Percentiles rank a stretch among this genome's conserved stretches.
phyloP scores from a whole-genome alignment of 1,139 yeast species.

The Blastobotrys persicus region DNA sequence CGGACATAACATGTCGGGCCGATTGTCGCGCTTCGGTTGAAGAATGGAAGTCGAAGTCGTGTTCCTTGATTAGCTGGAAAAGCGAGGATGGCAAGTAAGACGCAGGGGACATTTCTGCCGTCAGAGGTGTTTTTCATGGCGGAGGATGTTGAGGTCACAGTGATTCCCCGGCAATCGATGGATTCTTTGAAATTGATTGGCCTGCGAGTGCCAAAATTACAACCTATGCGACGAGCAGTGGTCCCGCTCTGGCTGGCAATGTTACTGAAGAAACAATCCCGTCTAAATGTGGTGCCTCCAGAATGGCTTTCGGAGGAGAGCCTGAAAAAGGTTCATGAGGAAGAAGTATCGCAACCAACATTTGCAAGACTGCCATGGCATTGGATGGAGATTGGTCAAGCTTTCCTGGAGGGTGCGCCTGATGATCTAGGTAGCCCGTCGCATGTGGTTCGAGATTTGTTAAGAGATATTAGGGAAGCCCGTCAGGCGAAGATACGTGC shows the following conservation, averaged over 20 bases:
- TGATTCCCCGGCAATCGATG: constrained; percentile 74
- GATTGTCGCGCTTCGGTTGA: too few species aligned
- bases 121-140: constrained; percentile 81
- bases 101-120: constrained; percentile 63
- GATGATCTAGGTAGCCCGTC: constrained; percentile 74
- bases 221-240: constrained; percentile 66
- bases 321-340: constrained; percentile 60
- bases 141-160: constrained; percentile 69
- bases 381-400: constrained; percentile 81
- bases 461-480: constrained; percentile 84
- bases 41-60: too few species aligned
- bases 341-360: constrained; percentile 57
- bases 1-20: too few species aligned
- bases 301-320: constrained; percentile 70
- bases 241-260: constrained; percentile 91
- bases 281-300: constrained; percentile 85
- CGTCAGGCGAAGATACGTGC: constrained; percentile 76
- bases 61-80: too few species aligned
- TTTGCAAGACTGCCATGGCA: constrained; percentile 79
- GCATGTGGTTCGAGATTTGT: constrained; percentile 58
- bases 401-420: constrained; percentile 61
- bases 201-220: constrained; percentile 46
- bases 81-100: constrained; percentile 37
- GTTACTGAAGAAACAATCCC: constrained; percentile 74
- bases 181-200: constrained; percentile 64